These are phyloP conservation scores for Monosporascus cannonballus DNA, from an alignment of 2,329 filamentous ascomycete species.

Conservation along the genomic window DNA sequence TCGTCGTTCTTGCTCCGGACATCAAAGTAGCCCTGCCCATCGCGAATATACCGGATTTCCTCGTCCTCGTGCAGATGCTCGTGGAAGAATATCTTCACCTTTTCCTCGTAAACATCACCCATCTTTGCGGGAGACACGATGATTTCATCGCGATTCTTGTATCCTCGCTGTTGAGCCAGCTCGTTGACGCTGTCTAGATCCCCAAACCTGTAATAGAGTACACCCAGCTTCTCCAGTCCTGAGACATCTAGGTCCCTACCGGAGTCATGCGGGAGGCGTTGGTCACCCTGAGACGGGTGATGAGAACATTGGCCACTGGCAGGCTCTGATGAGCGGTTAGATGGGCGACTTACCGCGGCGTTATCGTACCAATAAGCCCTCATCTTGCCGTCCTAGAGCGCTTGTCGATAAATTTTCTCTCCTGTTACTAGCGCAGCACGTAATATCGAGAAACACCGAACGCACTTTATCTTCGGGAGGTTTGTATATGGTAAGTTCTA, in stretches of 20 bases:
- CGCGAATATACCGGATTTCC: conserved; percentile 92
- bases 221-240: conserved; percentile 69
- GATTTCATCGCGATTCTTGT: conserved; percentile 94
- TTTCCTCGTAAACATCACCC: conserved; percentile 83
- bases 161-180: conserved; percentile 69
- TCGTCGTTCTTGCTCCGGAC: conserved; percentile 75
- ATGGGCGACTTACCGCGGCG: conserved; percentile 37
- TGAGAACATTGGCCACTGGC: conserved; percentile 1
- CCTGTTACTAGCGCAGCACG: no score
- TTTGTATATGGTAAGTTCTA: no score
- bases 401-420: neutral
- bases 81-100: conserved; percentile 88
- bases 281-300: conserved; percentile 65
- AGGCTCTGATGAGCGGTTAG: conserved; percentile 4
- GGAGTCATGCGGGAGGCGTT: conserved; percentile 85
- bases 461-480: no score
- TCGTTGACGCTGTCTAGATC: conserved; percentile 62
- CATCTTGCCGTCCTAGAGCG: conserved; percentile 32
- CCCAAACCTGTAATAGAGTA: conserved; percentile 68
- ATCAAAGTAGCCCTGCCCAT: conserved; percentile 88
- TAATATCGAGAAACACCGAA: no score
- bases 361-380: conserved; percentile 55
- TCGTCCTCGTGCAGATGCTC: conserved; percentile 98
- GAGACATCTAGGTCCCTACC: conserved; percentile 59
- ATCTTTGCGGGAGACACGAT: conserved; percentile 80